phyloP scores from a whole-genome alignment of 148 eudicot genomes.

The Persicaria tinctoria region DNA sequence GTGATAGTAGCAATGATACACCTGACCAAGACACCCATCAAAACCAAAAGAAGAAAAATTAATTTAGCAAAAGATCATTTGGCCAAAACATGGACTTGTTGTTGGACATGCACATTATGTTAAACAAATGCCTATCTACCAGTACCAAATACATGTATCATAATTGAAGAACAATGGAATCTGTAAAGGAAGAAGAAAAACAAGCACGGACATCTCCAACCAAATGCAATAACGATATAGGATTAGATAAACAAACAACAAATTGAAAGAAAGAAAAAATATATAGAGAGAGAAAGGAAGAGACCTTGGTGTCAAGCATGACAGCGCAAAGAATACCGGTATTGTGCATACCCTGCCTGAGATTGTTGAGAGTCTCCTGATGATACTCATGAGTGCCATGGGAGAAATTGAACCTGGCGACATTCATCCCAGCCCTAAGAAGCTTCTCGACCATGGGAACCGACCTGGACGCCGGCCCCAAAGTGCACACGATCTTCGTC shows the following conservation, averaged over 20 bases:
- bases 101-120: background rate
- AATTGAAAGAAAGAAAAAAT: background rate
- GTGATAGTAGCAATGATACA: background rate
- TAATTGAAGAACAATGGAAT: background rate
- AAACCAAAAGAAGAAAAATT: background rate
- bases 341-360: constrained; percentile 54
- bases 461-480: constrained; percentile 55
- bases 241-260: background rate
- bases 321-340: constrained; percentile 61
- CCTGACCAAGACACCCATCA: background rate
- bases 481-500: constrained; percentile 68
- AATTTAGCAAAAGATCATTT: background rate
- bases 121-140: background rate
- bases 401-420: constrained; percentile 62
- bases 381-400: constrained; percentile 64
- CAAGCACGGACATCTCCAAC: background rate
- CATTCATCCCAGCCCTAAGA: constrained; percentile 58
- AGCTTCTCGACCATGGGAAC: constrained; percentile 60
- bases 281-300: background rate
- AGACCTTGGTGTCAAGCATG: constrained; percentile 72
- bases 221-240: background rate
- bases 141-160: background rate
- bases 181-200: background rate
- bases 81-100: background rate
- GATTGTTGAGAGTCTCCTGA: constrained; percentile 54